Percentiles rank a stretch among this genome's conserved stretches.
phyloP scores from a whole-genome alignment of 2,329 filamentous ascomycete species.

The Calonectria henricotiae region DNA sequence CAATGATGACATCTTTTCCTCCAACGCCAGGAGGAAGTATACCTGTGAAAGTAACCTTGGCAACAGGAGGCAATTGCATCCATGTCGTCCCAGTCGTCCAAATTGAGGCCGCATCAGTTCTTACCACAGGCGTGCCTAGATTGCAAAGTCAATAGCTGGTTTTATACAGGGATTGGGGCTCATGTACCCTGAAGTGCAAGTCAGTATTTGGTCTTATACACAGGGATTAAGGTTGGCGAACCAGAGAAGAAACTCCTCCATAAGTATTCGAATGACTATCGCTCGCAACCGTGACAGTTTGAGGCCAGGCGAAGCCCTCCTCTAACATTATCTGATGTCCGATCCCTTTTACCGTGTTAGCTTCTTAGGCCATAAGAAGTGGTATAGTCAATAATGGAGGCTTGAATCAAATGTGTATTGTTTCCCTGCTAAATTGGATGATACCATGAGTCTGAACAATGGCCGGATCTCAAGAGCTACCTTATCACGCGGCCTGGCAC shows the following conservation, averaged over 20 bases:
- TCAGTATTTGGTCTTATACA: constrained; percentile 1
- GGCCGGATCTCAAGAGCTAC: too few species aligned
- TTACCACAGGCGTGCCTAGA: constrained; percentile 82
- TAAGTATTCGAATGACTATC: constrained; percentile 89
- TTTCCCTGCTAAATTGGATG: too few species aligned
- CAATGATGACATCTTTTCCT: constrained; percentile 95
- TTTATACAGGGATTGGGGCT: too few species aligned
- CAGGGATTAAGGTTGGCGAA: neutral
- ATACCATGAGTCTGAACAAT: too few species aligned
- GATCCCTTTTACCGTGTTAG: constrained; percentile 85
- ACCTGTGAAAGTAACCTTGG: constrained; percentile 84
- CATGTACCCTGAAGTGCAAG: too few species aligned
- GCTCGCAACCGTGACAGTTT: constrained; percentile 85
- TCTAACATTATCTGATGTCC: constrained; percentile 96
- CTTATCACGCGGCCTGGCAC: too few species aligned
- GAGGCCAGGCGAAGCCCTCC: constrained; percentile 82
- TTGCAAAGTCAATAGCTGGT: neutral
- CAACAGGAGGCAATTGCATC: constrained; percentile 91
- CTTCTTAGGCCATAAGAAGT: constrained; percentile 4
- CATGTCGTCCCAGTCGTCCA: constrained; percentile 89
- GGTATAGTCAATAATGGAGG: neutral
- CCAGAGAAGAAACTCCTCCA: constrained; percentile 62
- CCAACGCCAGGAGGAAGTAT: constrained; percentile 84
- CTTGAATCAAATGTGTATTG: too few species aligned
- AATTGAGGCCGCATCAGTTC: constrained; percentile 89